Evolutionary conservation across 129 eudicot genomes (phyloP).

Genomic region (Heracleum sosnowskyi): DNA sequence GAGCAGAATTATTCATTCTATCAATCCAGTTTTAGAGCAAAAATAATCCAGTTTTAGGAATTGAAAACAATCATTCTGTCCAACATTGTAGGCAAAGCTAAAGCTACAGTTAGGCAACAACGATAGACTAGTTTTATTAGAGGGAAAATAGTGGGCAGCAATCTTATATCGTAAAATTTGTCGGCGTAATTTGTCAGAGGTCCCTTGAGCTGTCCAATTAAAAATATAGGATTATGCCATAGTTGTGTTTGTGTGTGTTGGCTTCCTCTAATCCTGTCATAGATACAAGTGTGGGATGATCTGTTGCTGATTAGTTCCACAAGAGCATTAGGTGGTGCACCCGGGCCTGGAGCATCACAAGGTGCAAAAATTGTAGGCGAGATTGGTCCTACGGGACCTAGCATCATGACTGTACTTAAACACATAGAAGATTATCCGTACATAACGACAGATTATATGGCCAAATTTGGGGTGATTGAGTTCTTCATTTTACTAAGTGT

Average conservation of each 20-base stretch:
- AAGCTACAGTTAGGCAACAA: not conserved
- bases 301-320: not conserved
- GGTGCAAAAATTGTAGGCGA: not conserved
- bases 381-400: not conserved
- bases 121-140: not conserved
- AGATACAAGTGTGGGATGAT: not conserved
- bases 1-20: not conserved
- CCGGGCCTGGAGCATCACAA: not conserved
- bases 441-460: not conserved
- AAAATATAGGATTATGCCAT: too few relatives aligned
- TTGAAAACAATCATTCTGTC: not conserved
- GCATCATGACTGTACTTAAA: not conserved
- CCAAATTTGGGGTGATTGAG: not conserved
- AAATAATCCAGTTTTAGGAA: too few relatives aligned
- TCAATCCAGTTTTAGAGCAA: not conserved
- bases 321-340: not conserved
- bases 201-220: not conserved
- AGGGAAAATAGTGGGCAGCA: not conserved
- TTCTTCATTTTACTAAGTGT: not conserved
- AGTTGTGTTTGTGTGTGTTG: not conserved
- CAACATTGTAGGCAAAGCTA: not conserved
- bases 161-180: too few relatives aligned
- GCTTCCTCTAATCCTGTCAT: not conserved
- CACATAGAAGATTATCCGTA: not conserved
- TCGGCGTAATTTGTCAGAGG: not conserved